Evolutionary conservation across 2,329 filamentous ascomycete genomes (phyloP), one percentile per base, ranked within the genome.

Genomic region (Blastomyces parvus): DNA sequence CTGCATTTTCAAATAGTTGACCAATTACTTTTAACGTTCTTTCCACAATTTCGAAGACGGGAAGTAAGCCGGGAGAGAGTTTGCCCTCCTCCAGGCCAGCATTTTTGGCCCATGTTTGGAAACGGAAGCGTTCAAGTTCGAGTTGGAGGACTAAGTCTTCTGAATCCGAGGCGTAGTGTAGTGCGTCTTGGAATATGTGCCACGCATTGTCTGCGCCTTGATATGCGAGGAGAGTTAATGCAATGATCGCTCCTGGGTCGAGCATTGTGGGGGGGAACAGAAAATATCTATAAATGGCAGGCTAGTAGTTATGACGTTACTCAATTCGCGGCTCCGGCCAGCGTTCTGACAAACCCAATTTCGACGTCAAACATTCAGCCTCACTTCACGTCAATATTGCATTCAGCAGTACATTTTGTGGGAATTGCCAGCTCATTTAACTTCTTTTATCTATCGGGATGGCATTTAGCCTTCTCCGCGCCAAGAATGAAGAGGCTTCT

Each of bases 21-120:
- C 59, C 19, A 19, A 52, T 61, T 40, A 61, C 11, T 19, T 27
- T 46, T n/a, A 61, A n/a, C 2, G 27, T 50, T 27, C 46, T 50
- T 53, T 61, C 59, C 30, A 61, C 59, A 8, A 36, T 61, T 42
- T 61, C 59, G 30, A 53, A 53, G 11, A 61, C 40, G 14, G 44
- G 59, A 50, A 61, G 46, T 9, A 61, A 30, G 48, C 59, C 30
- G 19, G 42, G 22, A n/a, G 59, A 40, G 11, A 61, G 59, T 8
- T 38, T 30, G 44, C 59, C 42, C n/a, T 52, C 44, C 5, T 30
- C 40, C 14, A 61, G 36, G 5, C 19, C 44, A n/a, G 46, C 44
- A 40, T 61, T 61, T 36, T 33, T 61, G 7, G 59, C 59, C 59
- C 59, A 61, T 38, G 59, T 60, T 27, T 60, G 59, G 48, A 60